Conservation (phyloP, 306 rosid species). For the Trifolium pratense region DNA sequence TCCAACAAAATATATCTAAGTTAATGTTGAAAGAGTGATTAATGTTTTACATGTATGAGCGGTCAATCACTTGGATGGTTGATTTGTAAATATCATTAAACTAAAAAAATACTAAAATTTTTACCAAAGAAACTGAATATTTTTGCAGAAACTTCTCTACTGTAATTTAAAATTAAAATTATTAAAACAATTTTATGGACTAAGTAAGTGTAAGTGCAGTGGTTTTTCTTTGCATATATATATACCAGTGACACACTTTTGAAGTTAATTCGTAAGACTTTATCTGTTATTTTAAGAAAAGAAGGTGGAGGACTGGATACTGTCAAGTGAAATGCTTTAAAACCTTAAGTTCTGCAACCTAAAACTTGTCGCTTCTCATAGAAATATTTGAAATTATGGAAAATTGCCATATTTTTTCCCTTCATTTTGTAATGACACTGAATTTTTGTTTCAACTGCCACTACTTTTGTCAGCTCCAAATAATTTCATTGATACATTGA, state of each 20-base stretch:
- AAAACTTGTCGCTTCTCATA: slow-evolving; percentile 20
- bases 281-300: slow-evolving; percentile 9
- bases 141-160: slow-evolving; percentile 10
- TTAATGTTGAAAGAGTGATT: neutral
- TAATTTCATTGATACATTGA: slow-evolving; percentile 85
- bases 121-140: neutral
- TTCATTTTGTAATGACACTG: slow-evolving; percentile 38
- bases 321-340: slow-evolving; percentile 13
- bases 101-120: slow-evolving; percentile 4
- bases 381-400: slow-evolving; percentile 17
- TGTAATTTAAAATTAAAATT: neutral
- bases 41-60: neutral
- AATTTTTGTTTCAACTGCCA: slow-evolving; percentile 30
- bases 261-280: slow-evolving; percentile 20
- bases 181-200: slow-evolving; percentile 6
- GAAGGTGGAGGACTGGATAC: neutral
- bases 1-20: neutral
- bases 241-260: slow-evolving; percentile 20
- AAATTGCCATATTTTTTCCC: slow-evolving; percentile 21
- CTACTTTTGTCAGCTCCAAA: slow-evolving; percentile 66
- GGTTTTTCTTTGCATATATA: slow-evolving; percentile 3
- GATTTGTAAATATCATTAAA: slow-evolving; percentile 6
- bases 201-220: no score
- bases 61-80: neutral
- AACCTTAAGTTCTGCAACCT: slow-evolving; percentile 23